These are phyloP conservation scores for Coelomomyces lativittatus DNA, from an alignment of 371 early-diverging fungal species.

Conservation along the genomic window DNA sequence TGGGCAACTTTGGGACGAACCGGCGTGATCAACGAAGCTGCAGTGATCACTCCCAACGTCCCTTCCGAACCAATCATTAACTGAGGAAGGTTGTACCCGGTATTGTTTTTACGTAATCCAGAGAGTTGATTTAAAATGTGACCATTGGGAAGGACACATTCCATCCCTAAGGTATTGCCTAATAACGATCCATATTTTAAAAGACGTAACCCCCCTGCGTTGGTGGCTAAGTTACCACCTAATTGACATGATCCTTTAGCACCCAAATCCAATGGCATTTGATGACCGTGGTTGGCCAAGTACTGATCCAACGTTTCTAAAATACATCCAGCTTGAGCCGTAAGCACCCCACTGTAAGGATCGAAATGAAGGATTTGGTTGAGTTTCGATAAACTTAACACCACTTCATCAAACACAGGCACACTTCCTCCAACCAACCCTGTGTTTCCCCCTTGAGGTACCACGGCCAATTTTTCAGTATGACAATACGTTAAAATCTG, in stretches of 20 bases:
- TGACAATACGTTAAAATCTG: conserved; percentile 73
- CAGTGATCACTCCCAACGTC: conserved; percentile 79
- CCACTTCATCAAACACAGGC: conserved; percentile 82
- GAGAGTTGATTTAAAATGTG: conserved; percentile 60
- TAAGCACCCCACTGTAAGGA: conserved; percentile 56
- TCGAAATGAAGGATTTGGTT: conserved; percentile 60
- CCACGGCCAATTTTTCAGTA: conserved; percentile 59
- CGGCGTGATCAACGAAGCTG: conserved; percentile 62
- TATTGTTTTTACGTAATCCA: conserved; percentile 66
- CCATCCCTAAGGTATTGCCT: conserved; percentile 68
- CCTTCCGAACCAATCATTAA: conserved; percentile 90
- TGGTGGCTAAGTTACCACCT: conserved; percentile 88
- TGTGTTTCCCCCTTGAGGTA: conserved; percentile 94
- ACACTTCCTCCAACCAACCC: conserved; percentile 78
- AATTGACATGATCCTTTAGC: conserved; percentile 81
- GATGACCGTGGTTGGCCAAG: conserved; percentile 53
- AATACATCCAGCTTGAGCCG: conserved; percentile 73
- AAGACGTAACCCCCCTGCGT: conserved; percentile 82
- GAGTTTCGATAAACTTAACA: conserved; percentile 56
- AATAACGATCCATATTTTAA: conserved; percentile 79
- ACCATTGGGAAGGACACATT: conserved; percentile 75
- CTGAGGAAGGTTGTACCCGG: conserved; percentile 81
- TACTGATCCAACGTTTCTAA: conserved; percentile 63
- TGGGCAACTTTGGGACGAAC: conserved; percentile 29
- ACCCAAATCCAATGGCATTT: conserved; percentile 82